Conservation (phyloP, 768 basidiomycete species). For the Termitomyces sp. region DNA sequence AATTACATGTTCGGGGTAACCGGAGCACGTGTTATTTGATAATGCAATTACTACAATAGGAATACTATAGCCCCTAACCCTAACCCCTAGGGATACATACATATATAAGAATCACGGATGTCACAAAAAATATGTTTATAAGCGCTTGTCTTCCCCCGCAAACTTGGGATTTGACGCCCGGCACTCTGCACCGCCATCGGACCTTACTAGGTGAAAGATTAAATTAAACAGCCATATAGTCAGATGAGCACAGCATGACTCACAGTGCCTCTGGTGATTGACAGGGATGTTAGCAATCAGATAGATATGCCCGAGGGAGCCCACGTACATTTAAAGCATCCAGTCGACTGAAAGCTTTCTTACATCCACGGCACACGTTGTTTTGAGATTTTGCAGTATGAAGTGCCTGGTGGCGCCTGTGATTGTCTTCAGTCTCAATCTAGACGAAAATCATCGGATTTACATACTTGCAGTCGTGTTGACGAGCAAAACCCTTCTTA, state of each 20-base stretch:
- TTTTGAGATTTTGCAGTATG: slow-evolving; percentile 80
- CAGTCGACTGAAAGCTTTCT: slow-evolving; percentile 90
- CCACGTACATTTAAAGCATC: slow-evolving; percentile 89
- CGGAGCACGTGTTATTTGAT: slow-evolving; percentile 16
- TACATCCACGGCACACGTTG: slow-evolving; percentile 87
- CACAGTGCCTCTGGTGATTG: slow-evolving; percentile 65
- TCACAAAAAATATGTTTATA: slow-evolving; percentile 4
- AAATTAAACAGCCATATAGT: slow-evolving; percentile 14
- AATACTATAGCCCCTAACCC: slow-evolving; percentile 16
- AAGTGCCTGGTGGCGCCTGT: slow-evolving; percentile 83
- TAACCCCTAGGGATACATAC: slow-evolving; percentile 11
- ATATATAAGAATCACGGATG: slow-evolving; percentile 3
- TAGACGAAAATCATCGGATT: slow-evolving; percentile 1
- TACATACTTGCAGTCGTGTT: slow-evolving; percentile 95
- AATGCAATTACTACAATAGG: slow-evolving; percentile 16
- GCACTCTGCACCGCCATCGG: slow-evolving; percentile 81
- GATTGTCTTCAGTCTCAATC: slow-evolving; percentile 2
- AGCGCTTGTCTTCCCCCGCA: slow-evolving; percentile 18
- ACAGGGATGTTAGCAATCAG: slow-evolving; percentile 6
- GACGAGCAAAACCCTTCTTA: slow-evolving; percentile 90
- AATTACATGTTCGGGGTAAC: neutral
- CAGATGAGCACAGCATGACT: slow-evolving; percentile 27
- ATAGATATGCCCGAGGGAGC: slow-evolving; percentile 14
- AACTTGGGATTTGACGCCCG: slow-evolving; percentile 41
- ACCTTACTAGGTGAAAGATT: slow-evolving; percentile 55